Percentiles rank a stretch among this genome's conserved stretches.
Conservation (phyloP, 2,329 filamentous ascomycete species). For the Macrophomina phaseolina region DNA sequence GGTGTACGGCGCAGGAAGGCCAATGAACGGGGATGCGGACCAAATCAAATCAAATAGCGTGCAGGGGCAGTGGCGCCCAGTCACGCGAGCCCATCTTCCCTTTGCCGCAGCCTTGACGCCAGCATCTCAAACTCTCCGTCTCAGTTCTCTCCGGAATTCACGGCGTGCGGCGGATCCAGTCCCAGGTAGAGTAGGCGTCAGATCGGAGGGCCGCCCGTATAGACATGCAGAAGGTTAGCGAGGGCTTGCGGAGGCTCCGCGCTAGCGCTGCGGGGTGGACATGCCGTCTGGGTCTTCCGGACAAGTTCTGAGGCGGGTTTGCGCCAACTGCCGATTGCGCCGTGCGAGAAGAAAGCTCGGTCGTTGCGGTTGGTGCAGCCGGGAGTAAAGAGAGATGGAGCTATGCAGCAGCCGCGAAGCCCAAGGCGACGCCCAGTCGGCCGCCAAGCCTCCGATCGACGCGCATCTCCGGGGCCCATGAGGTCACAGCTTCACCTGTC, state of each 20-base stretch:
- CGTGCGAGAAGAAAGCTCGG: too few species aligned
- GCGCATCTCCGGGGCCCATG: conserved; percentile 12
- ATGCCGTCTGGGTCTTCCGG: background rate
- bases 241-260: background rate
- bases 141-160: background rate
- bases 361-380: too few species aligned
- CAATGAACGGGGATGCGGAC: background rate
- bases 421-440: conserved; percentile 11
- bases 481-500: conserved; percentile 17
- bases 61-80: conserved; percentile 2
- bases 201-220: background rate
- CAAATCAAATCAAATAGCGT: background rate
- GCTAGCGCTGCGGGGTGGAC: conserved; percentile 6
- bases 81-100: conserved; percentile 14
- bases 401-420: too few species aligned
- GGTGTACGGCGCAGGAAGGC: conserved; percentile 6
- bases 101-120: background rate
- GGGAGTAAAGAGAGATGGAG: too few species aligned
- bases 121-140: background rate
- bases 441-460: conserved; percentile 20
- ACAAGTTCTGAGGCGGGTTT: too few species aligned
- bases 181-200: background rate
- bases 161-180: background rate
- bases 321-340: too few species aligned
- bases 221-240: background rate